Evolutionary conservation across 805 yeast genomes (phyloP).

Genomic region (Teunomyces kruisii): DNA sequence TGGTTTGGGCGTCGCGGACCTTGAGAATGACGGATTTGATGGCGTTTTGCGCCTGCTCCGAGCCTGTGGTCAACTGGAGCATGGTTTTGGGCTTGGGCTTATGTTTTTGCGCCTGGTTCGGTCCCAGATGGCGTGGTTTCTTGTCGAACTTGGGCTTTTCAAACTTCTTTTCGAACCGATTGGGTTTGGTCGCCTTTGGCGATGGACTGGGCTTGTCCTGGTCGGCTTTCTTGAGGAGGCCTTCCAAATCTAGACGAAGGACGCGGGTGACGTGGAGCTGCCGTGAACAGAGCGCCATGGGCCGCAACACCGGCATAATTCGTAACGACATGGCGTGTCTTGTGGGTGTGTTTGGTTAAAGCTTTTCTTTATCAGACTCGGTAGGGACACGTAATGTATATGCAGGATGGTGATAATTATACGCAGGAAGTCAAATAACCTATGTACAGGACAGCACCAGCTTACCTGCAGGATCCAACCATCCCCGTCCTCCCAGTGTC

Average conservation of each 20-base stretch:
- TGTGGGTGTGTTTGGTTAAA: background rate
- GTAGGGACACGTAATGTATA: background rate
- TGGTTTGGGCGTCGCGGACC: constrained; percentile 12
- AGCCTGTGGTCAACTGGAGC: constrained; percentile 20
- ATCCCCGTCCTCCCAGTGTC: too few relatives aligned
- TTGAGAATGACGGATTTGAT: constrained; percentile 18
- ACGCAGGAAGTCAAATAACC: background rate
- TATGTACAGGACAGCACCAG: background rate
- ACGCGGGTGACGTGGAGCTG: background rate
- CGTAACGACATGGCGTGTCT: background rate
- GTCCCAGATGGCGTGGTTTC: too few relatives aligned
- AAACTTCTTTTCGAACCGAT: constrained; percentile 1
- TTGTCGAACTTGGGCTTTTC: background rate
- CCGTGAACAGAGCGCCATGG: background rate
- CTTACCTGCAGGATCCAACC: too few relatives aligned
- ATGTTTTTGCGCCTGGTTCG: background rate
- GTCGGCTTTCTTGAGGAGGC: background rate
- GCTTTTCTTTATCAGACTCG: background rate
- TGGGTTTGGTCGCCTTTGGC: background rate
- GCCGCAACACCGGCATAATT: background rate
- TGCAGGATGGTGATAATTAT: background rate
- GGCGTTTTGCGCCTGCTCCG: constrained; percentile 23
- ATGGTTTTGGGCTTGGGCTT: background rate
- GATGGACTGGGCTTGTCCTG: background rate
- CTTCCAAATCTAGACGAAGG: background rate